These are phyloP conservation scores for Solanum chmielewskii DNA, from an alignment of 257 asterid species.

Conservation along the genomic window DNA sequence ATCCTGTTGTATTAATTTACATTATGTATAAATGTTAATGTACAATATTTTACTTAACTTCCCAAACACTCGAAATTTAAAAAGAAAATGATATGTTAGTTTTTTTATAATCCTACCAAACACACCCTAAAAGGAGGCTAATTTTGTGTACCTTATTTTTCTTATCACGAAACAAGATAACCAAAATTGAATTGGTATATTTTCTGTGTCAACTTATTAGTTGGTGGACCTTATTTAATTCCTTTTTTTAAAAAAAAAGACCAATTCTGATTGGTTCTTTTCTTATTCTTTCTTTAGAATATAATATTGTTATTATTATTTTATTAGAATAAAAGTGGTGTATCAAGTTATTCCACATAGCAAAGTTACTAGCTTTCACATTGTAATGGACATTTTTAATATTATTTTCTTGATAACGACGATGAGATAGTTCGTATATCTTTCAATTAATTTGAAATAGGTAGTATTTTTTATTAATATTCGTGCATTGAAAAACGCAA, in stretches of 20 bases:
- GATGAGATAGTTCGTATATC: neutral
- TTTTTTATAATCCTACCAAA: neutral
- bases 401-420: neutral
- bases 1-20: neutral
- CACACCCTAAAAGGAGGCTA: neutral
- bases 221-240: neutral
- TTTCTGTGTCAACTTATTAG: neutral
- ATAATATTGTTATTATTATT: neutral
- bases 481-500: neutral
- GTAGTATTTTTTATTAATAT: neutral
- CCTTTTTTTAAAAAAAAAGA: neutral
- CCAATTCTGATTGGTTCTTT: neutral
- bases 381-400: neutral
- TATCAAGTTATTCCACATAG: neutral
- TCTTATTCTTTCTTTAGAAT: neutral
- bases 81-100: neutral
- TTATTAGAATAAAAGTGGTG: neutral
- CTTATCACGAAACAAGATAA: neutral
- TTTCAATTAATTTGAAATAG: neutral
- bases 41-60: neutral
- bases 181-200: neutral
- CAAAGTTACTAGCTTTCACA: neutral
- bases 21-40: neutral
- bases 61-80: neutral
- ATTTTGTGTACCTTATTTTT: neutral